phyloP scores from a whole-genome alignment of 78 protist species.

The Planoprotostelium fungivorum region DNA sequence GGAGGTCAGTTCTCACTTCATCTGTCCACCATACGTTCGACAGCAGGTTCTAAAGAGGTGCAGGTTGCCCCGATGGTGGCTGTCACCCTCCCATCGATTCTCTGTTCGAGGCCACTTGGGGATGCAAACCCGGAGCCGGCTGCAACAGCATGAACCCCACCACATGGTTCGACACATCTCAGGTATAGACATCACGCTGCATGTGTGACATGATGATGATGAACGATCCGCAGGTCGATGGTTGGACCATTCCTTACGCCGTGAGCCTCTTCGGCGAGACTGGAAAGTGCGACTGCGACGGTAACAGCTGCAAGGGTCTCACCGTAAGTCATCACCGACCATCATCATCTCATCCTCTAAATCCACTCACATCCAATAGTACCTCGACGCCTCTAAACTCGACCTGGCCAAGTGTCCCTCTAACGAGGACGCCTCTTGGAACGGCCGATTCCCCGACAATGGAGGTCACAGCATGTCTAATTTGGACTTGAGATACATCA shows the following conservation, averaged over 20 bases:
- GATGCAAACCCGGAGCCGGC: not conserved
- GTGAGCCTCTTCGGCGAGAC: not conserved
- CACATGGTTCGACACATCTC: not conserved
- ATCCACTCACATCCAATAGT: too few relatives aligned
- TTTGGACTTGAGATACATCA: not conserved
- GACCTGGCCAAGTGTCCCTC: not conserved
- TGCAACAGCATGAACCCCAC: not conserved
- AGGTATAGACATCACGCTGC: not conserved
- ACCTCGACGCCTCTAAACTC: not conserved
- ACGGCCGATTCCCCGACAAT: not conserved
- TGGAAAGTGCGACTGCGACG: not conserved
- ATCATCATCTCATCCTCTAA: not conserved
- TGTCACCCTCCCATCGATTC: not conserved
- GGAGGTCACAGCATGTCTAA: not conserved
- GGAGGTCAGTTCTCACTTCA: not conserved
- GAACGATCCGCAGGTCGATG: not conserved
- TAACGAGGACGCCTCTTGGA: not conserved
- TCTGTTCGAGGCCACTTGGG: not conserved
- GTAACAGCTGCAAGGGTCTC: not conserved
- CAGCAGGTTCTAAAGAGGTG: not conserved
- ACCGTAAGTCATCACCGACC: not conserved
- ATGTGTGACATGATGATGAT: not conserved
- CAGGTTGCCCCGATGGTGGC: not conserved
- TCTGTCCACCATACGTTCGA: not conserved
- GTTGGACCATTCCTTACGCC: not conserved